Evolutionary conservation across 306 rosid species (phyloP).

Genomic region (Begonia loranthoides): DNA sequence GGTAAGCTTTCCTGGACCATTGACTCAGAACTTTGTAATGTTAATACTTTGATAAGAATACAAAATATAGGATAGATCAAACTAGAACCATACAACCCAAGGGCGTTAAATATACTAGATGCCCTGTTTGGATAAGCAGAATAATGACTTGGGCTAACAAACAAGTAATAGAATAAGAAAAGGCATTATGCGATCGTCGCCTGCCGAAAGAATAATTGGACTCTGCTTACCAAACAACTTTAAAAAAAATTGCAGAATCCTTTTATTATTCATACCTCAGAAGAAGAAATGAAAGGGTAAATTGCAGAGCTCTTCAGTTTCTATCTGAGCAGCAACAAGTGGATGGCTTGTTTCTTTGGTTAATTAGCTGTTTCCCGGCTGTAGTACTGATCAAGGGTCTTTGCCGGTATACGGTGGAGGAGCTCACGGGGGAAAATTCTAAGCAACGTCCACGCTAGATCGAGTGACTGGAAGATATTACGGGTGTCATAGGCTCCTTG

Average conservation of each 20-base stretch:
- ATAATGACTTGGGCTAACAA: conserved; percentile 6
- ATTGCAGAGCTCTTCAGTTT: conserved; percentile 18
- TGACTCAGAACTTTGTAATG: no score
- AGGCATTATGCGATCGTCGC: conserved; percentile 31
- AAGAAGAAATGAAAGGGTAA: conserved; percentile 28
- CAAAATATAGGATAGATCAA: not conserved
- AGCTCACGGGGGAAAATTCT: conserved; percentile 96
- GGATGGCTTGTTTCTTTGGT: conserved; percentile 5
- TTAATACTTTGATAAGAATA: no score
- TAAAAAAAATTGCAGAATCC: conserved; percentile 19
- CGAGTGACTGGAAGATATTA: conserved; percentile 91
- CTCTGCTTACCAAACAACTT: no score
- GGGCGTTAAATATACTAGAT: conserved; percentile 17
- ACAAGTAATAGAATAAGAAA: conserved; percentile 18
- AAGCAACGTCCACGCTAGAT: conserved; percentile 89
- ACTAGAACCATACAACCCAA: conserved; percentile 3
- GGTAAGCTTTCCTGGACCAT: no score
- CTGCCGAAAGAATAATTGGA: conserved; percentile 7
- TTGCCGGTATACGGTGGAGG: conserved; percentile 92
- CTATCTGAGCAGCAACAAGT: conserved; percentile 2
- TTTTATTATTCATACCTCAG: conserved; percentile 34
- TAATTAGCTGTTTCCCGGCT: conserved; percentile 75
- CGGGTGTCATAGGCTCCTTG: conserved; percentile 97
- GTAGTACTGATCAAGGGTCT: conserved; percentile 77
- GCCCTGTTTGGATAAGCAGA: not conserved